A percentile compares a stretch with the other conserved stretches of the same genome.
Conservation (phyloP, 805 yeast genomes). For the Metahyphopichia silvanorum region DNA sequence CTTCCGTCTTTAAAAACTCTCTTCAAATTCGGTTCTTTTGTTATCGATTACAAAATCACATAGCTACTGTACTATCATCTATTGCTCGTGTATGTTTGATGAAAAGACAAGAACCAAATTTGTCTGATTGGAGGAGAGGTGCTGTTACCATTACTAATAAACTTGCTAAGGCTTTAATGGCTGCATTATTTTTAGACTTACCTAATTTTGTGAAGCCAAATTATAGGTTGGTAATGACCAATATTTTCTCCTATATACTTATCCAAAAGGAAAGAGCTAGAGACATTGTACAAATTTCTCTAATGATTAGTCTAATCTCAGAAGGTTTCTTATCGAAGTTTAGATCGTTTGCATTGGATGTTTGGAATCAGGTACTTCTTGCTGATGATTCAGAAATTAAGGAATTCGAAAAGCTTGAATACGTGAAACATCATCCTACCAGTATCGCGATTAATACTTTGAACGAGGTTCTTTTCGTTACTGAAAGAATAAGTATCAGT, state of each 20-base stretch:
- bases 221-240: constrained; percentile 17
- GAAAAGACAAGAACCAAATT: constrained; percentile 43
- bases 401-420: constrained; percentile 26
- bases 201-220: constrained; percentile 21
- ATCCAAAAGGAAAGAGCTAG: constrained; percentile 19
- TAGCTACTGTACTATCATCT: constrained; percentile 40
- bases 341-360: constrained; percentile 17
- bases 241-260: constrained; percentile 35
- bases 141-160: constrained; percentile 41
- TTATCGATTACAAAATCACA: constrained; percentile 45
- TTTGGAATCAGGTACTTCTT: constrained; percentile 15
- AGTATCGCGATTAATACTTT: constrained; percentile 40
- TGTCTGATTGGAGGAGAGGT: constrained; percentile 30
- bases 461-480: constrained; percentile 40
- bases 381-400: constrained; percentile 10
- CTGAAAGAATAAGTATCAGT: constrained; percentile 41
- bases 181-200: constrained; percentile 19
- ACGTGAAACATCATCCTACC: constrained; percentile 32
- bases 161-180: constrained; percentile 21
- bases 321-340: constrained; percentile 42
- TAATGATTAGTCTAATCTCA: constrained; percentile 50
- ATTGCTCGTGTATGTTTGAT: constrained; percentile 44
- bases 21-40: constrained; percentile 52
- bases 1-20: constrained; percentile 62
- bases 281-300: constrained; percentile 31